phyloP scores from a whole-genome alignment of 108 stramenopile genomes.

The Schizochytrium sp. region DNA sequence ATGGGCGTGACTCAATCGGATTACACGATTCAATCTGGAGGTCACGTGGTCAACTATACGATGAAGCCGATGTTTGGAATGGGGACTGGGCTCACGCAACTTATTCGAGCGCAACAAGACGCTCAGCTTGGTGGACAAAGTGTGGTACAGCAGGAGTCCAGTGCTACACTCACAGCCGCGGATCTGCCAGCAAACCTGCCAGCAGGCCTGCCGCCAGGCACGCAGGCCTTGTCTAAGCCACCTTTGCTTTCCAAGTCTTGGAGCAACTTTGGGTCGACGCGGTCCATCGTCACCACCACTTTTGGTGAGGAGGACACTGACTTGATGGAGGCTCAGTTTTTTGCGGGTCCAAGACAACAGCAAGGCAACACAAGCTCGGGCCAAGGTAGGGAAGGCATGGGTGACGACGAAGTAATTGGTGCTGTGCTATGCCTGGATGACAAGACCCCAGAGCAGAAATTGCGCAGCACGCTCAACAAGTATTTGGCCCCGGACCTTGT shows the following conservation, averaged over 20 bases:
- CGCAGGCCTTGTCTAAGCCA: too few species aligned
- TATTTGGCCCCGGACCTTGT: background rate
- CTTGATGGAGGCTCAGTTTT: background rate
- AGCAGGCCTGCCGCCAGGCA: too few species aligned
- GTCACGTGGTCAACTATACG: background rate
- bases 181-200: background rate
- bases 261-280: background rate
- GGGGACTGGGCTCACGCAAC: background rate
- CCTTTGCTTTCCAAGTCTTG: background rate
- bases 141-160: background rate
- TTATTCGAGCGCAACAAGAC: background rate
- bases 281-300: background rate
- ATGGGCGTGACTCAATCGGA: background rate
- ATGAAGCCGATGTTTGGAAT: background rate
- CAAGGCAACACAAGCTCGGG: background rate
- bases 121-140: background rate
- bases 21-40: background rate
- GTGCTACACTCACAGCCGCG: background rate
- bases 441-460: background rate
- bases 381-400: background rate
- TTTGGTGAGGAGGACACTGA: background rate
- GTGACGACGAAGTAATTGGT: background rate
- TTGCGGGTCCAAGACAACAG: too few species aligned
- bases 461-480: background rate
- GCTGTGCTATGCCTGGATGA: background rate